phyloP scores from a whole-genome alignment of 495 filamentous ascomycete genomes.

The Podospora sp. region DNA sequence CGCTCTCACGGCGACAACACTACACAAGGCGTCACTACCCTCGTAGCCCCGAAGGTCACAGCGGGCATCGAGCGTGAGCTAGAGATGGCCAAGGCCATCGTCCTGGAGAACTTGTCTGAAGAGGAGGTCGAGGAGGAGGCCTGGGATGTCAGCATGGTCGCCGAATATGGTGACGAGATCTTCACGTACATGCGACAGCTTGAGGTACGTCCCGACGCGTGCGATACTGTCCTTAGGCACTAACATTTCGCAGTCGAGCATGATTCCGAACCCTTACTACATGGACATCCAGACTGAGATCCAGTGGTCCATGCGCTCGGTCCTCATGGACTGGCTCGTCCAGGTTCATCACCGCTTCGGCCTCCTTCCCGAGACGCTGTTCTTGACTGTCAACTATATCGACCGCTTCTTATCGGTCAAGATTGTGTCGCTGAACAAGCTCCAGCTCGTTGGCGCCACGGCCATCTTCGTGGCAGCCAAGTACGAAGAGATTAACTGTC shows the following conservation, averaged over 20 bases:
- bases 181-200: conserved; percentile 86
- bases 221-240: not conserved
- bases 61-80: conserved; percentile 66
- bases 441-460: conserved; percentile 95
- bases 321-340: conserved; percentile 97
- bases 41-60: conserved; percentile 72
- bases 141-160: conserved; percentile 97
- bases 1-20: conserved; percentile 79
- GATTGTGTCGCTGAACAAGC: conserved; percentile 89
- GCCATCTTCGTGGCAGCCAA: conserved; percentile 96
- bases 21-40: conserved; percentile 65
- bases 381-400: conserved; percentile 91
- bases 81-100: conserved; percentile 65
- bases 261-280: conserved; percentile 87
- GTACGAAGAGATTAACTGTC: conserved; percentile 97
- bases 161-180: conserved; percentile 94
- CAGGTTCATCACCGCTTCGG: conserved; percentile 92
- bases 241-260: conserved; percentile 59
- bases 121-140: conserved; percentile 80
- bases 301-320: conserved; percentile 97
- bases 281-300: conserved; percentile 98
- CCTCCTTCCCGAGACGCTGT: conserved; percentile 91
- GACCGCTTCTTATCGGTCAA: conserved; percentile 96
- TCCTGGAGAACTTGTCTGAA: conserved; percentile 56
- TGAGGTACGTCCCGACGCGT: conserved; percentile 66